These are phyloP conservation scores for Populus hybrid DNA, from an alignment of 441 rosid genomes.

Conservation along the genomic window DNA sequence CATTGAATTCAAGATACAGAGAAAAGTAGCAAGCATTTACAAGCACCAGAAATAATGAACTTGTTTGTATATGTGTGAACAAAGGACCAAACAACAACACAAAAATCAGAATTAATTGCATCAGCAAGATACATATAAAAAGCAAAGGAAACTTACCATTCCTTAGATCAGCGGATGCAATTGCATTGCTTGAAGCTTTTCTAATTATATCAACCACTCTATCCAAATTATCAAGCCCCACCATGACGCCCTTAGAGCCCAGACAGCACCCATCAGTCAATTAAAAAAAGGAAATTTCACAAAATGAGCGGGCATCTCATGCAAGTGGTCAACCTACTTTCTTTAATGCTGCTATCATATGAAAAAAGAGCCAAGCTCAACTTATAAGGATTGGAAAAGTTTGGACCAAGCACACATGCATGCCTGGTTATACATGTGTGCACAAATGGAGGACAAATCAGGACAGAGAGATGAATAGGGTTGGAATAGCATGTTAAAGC, in stretches of 20 bases:
- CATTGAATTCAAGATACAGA: not conserved
- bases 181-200: slow-evolving; percentile 63
- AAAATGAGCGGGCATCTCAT: not conserved
- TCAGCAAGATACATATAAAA: not conserved
- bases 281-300: not conserved
- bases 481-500: not conserved
- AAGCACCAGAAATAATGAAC: slow-evolving; percentile 13
- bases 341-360: not conserved
- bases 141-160: not conserved
- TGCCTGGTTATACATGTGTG: not conserved
- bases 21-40: slow-evolving; percentile 27
- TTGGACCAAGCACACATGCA: not conserved
- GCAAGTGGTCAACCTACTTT: not conserved
- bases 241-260: slow-evolving; percentile 65
- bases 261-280: slow-evolving; percentile 12
- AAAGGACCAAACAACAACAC: slow-evolving; percentile 3
- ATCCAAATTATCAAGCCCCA: slow-evolving; percentile 85
- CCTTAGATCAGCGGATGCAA: slow-evolving; percentile 65
- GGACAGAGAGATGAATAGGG: not conserved
- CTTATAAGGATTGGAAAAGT: not conserved
- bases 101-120: not conserved
- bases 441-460: no score
- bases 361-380: not conserved
- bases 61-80: not conserved
- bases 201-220: slow-evolving; percentile 59